Evolutionary conservation across 768 basidiomycete genomes (phyloP).

Genomic region (Naganishia friedmannii): DNA sequence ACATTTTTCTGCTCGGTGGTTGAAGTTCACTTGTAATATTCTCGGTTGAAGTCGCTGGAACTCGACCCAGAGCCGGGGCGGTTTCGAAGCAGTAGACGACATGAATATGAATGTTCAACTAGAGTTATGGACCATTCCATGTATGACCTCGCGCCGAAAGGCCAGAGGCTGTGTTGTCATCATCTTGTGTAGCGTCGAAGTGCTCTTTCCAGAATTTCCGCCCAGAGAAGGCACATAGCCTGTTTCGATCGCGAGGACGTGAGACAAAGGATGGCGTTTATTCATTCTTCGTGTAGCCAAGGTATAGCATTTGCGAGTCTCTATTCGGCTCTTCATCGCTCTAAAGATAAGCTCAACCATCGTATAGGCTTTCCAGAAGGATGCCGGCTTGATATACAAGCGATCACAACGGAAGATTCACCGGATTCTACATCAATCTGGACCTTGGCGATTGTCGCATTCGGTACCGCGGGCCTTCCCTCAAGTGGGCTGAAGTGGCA

Average conservation of each 20-base stretch:
- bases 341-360: neutral
- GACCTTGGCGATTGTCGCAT: neutral
- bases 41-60: no score
- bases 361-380: neutral
- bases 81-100: no score
- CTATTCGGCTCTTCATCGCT: neutral
- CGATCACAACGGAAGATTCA: neutral
- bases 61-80: no score
- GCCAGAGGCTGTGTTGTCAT: neutral
- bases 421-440: neutral
- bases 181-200: no score
- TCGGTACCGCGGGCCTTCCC: neutral
- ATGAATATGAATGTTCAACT: no score
- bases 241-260: constrained; percentile 8
- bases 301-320: no score
- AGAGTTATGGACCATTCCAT: no score
- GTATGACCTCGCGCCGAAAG: no score
- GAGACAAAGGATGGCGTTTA: neutral
- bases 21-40: no score
- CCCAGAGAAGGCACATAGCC: neutral
- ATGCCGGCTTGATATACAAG: neutral
- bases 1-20: neutral
- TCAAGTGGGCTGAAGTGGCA: neutral
- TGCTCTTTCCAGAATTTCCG: neutral
- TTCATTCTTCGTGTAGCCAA: neutral